Evolutionary conservation across 768 basidiomycete genomes (phyloP), one percentile per base, ranked within the genome.

Genomic region (Russula foetens): DNA sequence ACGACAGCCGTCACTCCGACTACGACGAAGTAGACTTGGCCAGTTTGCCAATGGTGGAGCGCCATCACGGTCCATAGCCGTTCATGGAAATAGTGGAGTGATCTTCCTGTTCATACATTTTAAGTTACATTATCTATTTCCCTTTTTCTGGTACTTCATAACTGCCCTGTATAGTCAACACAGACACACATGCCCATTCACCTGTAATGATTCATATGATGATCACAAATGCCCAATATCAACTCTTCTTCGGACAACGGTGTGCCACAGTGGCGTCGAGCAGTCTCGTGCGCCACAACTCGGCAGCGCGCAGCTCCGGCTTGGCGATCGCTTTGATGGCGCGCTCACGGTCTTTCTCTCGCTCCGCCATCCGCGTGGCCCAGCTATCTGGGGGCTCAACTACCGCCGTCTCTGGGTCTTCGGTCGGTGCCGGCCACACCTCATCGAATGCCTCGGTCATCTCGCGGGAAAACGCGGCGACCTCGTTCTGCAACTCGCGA

Each of bases 391-490:
- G 7, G 14, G 58, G 58, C 35, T 58, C 53, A 19, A 21, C 23
- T 21, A 41, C 44, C 21, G 68, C 72, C 12, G 71, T 69, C 14
- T 70, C 74, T 14, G 73, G 74, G 21, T 71, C 73, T 12, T 71
- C 63, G 12, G 75, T 63, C 0, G 76, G 56, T 63, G 75, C 78
- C 52, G 72, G 75, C 90, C 90, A 93, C 9, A 88, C 79, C 59
- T 83, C 84, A 15, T 86, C 83, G 15, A 91, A 69, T 7, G 81
- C 80, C 19, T 74, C 73, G 9, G 74, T 71, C 14, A 89, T 67
- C 71, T 87, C 85, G 31, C 62, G 64, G 62, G 85, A 80, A 60
- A 95, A 86, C 0, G 72, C 71, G 3, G 66, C 62, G 1, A 92
- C 72, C 46, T 84, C 81, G 5, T 73, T 67, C 70, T 96, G 92